These are phyloP conservation scores for Erodium moschatum DNA, from an alignment of 441 rosid genomes.

Conservation along the genomic window DNA sequence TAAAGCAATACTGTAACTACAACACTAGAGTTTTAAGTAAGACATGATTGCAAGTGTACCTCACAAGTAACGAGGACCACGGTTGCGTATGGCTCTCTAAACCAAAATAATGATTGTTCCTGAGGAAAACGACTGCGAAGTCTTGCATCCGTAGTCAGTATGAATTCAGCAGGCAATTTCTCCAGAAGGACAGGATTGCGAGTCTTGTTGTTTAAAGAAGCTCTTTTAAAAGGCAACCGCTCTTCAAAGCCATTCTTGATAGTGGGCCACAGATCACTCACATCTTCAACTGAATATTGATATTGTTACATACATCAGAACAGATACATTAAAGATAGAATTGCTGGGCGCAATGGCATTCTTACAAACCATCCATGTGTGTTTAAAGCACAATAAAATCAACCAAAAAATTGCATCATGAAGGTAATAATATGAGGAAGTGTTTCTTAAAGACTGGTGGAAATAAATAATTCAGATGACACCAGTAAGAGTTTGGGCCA, in stretches of 20 bases:
- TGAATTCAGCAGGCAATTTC: constrained; percentile 70
- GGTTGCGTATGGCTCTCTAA: constrained; percentile 89
- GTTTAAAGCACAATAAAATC: background rate
- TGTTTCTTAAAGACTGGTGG: background rate
- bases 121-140: constrained; percentile 92
- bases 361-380: background rate
- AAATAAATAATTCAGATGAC: background rate
- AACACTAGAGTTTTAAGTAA: background rate
- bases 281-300: constrained; percentile 73
- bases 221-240: constrained; percentile 61
- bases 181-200: constrained; percentile 73
- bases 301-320: constrained; percentile 16
- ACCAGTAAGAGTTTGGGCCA: background rate
- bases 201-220: constrained; percentile 77
- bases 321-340: constrained; percentile 6
- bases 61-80: constrained; percentile 92
- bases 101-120: constrained; percentile 81
- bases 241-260: constrained; percentile 62
- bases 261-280: constrained; percentile 85
- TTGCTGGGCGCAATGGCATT: background rate
- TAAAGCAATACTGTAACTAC: background rate
- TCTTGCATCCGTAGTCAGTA: constrained; percentile 81
- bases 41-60: constrained; percentile 38
- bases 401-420: background rate
- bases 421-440: constrained; percentile 4